A percentile compares a stretch with the other conserved stretches of the same genome.
Evolutionary conservation across 1,284 basidiomycete genomes (phyloP).

Genomic region (Tremellales sp.): DNA sequence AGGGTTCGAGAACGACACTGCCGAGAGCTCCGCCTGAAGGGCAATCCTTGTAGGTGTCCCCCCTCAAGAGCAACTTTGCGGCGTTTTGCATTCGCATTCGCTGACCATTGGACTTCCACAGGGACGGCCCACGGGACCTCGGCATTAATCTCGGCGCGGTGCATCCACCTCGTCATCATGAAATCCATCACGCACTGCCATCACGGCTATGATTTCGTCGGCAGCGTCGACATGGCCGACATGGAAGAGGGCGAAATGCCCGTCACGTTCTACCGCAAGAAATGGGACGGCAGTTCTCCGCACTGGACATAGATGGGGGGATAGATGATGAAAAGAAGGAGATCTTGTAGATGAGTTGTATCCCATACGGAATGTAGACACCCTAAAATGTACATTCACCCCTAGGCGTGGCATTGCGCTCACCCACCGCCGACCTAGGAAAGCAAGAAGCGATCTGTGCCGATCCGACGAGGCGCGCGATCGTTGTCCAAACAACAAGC

Average conservation of each 20-base stretch:
- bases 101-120: conserved; percentile 5
- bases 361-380: too few relatives aligned
- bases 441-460: too few relatives aligned
- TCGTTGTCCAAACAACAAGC: too few relatives aligned
- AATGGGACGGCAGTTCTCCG: conserved; percentile 11
- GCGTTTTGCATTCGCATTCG: not conserved
- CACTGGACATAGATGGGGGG: too few relatives aligned
- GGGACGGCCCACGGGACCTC: conserved; percentile 36
- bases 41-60: conserved; percentile 39
- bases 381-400: too few relatives aligned
- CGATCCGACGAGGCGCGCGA: too few relatives aligned
- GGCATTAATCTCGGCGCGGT: conserved; percentile 38
- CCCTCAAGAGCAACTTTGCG: not conserved
- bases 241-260: conserved; percentile 43
- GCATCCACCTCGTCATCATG: conserved; percentile 43
- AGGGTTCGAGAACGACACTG: conserved; percentile 41
- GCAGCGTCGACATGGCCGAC: conserved; percentile 39
- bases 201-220: conserved; percentile 38
- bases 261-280: conserved; percentile 35
- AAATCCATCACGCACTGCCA: conserved; percentile 30
- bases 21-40: conserved; percentile 39
- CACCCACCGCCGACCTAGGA: too few relatives aligned
- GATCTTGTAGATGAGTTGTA: too few relatives aligned
- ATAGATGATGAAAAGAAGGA: too few relatives aligned
- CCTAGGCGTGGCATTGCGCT: too few relatives aligned